Evolutionary conservation across 345 rosid genomes (phyloP), one percentile per base, ranked within the genome.

Genomic region (Populus pruinosa): DNA sequence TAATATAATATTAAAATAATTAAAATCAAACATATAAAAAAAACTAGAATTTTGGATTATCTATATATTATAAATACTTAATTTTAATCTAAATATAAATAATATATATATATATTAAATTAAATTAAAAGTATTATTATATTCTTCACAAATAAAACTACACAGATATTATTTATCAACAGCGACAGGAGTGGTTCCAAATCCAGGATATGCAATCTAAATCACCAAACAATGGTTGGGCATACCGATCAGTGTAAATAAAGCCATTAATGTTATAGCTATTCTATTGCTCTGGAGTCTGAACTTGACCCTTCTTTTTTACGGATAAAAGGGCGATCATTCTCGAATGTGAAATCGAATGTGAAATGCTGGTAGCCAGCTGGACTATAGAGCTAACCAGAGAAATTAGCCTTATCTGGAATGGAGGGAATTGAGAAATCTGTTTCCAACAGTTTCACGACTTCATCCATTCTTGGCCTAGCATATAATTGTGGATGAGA

Each of bases 391-490:
- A 91, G 87, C 75, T 84, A 91, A 67, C 92, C 92, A 1, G 98
- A 71, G 97, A 84, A 71, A 92, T 89, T 5, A 93, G 91, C n/a
- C 98, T 87, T 35, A 0, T 91, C 92, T 9, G 97, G 97, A 79
- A 94, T 90, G 5, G 88, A 76, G 20, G 92, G 94, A 62, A 94
- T 88, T 6, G 91, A 81, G 66, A 87, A 66, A 44, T 94, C 94
- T 8, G 92, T 89, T 84, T 94, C 98, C 81, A 94, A 74, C 93
- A 94, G 90, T 83, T 94, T 94, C 83, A 91, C 96, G 49, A 89
- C 97, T 86, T 91, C 97, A 81, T 92, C 98, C 98, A 94, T 94
- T 12, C 93, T 89, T 55, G 98, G 98, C 83, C 98, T 86, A 3
- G 94, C 97, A 80, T 86, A 87, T 53, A 94, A 79, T 87, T 92